These are phyloP conservation scores for Clarireedia hainanense DNA, from an alignment of 2,329 filamentous ascomycete genomes.

Conservation along the genomic window DNA sequence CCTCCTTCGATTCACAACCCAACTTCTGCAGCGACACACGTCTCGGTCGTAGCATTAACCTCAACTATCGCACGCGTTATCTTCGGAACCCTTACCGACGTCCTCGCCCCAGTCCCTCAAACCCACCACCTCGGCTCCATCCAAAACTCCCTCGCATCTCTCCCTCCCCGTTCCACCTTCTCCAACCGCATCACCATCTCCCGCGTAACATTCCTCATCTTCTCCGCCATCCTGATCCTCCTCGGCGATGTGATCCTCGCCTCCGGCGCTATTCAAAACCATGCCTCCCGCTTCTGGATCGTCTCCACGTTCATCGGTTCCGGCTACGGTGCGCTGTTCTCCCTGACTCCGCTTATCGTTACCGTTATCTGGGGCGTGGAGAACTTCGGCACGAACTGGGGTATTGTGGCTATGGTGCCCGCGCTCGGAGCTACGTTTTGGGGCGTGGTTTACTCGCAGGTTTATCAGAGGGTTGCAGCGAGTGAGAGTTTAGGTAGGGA, in stretches of 20 bases:
- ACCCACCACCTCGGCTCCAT: constrained; percentile 22
- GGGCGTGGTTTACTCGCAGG: constrained; percentile 78
- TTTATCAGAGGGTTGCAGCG: constrained; percentile 63
- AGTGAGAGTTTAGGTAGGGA: constrained; percentile 31
- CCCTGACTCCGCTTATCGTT: constrained; percentile 81
- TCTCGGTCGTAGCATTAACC: constrained; percentile 84
- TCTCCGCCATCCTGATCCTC: constrained; percentile 66
- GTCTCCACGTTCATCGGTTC: constrained; percentile 79
- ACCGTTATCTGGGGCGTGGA: constrained; percentile 98
- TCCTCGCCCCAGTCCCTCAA: constrained; percentile 61
- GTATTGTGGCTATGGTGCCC: constrained; percentile 86
- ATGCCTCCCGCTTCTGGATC: constrained; percentile 74
- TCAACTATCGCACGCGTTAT: constrained; percentile 87
- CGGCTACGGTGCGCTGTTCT: constrained; percentile 89
- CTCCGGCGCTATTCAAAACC: constrained; percentile 64
- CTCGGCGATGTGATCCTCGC: constrained; percentile 72
- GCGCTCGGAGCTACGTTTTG: constrained; percentile 83
- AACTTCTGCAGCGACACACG: constrained; percentile 68
- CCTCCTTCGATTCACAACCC: constrained; percentile 47
- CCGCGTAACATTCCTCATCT: constrained; percentile 70
- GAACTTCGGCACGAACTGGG: constrained; percentile 98
- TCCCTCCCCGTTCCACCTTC: constrained; percentile 24
- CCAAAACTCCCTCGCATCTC: constrained; percentile 28
- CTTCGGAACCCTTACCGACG: constrained; percentile 80
- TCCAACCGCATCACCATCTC: constrained; percentile 51